phyloP scores from a whole-genome alignment of 345 rosid genomes.

The Dovyalis caffra region DNA sequence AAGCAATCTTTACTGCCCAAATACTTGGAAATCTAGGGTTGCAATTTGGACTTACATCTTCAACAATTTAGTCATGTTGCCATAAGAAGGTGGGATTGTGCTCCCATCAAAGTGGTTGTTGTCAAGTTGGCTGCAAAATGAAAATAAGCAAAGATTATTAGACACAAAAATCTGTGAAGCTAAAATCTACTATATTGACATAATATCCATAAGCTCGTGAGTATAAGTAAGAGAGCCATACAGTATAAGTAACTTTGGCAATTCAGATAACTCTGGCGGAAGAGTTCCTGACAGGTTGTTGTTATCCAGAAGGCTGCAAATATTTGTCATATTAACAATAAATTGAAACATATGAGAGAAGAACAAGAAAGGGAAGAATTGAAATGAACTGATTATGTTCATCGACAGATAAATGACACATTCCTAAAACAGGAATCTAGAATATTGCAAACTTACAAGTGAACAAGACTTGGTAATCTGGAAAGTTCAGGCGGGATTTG shows the following conservation, averaged over 20 bases:
- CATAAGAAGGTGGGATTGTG: constrained; percentile 67
- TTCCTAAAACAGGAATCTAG: constrained; percentile 9
- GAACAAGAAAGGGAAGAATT: constrained; percentile 1
- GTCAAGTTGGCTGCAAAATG: constrained; percentile 76
- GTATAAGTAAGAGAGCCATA: constrained; percentile 46
- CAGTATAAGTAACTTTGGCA: constrained; percentile 81
- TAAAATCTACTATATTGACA: not conserved
- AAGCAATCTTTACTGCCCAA: not conserved
- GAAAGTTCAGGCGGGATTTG: constrained; percentile 85
- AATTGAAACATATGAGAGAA: not conserved
- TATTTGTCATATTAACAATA: constrained; percentile 2
- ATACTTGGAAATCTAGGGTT: constrained; percentile 5
- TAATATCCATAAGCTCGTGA: not conserved
- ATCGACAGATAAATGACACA: constrained; percentile 8
- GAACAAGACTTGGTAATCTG: constrained; percentile 72
- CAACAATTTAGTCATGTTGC: constrained; percentile 70
- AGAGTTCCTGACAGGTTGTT: constrained; percentile 82
- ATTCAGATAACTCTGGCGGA: constrained; percentile 65
- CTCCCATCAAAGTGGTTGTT: constrained; percentile 82
- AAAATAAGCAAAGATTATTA: constrained; percentile 5
- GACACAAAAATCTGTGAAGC: constrained; percentile 3
- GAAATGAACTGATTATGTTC: constrained; percentile 7
- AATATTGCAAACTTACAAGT: constrained; percentile 67
- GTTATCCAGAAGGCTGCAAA: constrained; percentile 86
- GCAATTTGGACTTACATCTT: constrained; percentile 68